Percentiles rank a stretch among this genome's conserved stretches.
Conservation (phyloP, 805 yeast genomes). For the Candida railenensis region DNA sequence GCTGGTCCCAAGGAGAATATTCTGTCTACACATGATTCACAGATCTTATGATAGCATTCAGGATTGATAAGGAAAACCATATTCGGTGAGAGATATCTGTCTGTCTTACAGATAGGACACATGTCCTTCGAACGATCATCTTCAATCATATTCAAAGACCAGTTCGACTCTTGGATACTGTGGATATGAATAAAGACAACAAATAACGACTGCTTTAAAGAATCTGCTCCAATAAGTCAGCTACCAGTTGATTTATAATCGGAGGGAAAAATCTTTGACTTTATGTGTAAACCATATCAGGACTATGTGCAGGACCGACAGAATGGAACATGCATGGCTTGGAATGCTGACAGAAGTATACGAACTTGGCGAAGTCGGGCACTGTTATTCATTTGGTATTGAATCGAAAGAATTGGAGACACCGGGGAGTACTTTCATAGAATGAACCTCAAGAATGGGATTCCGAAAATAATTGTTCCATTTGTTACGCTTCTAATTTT, state of each 20-base stretch:
- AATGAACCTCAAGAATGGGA: not conserved
- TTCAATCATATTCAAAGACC: constrained; percentile 5
- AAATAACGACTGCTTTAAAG: too few relatives aligned
- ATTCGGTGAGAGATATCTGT: constrained; percentile 88
- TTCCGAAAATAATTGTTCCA: constrained; percentile 25
- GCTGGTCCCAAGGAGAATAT: constrained; percentile 94
- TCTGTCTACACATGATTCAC: constrained; percentile 95
- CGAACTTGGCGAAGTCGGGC: too few relatives aligned
- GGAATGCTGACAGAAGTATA: too few relatives aligned
- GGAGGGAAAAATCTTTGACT: not conserved
- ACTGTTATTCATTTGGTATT: too few relatives aligned
- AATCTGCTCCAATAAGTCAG: not conserved
- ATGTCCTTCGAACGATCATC: constrained; percentile 67
- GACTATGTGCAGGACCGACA: not conserved
- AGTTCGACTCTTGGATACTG: too few relatives aligned
- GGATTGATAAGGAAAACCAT: constrained; percentile 91
- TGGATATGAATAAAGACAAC: too few relatives aligned
- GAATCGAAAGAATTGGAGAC: too few relatives aligned
- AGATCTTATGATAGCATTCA: constrained; percentile 96
- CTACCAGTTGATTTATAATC: not conserved
- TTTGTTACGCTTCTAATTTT: constrained; percentile 22
- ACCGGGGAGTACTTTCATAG: too few relatives aligned
- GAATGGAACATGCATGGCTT: too few relatives aligned
- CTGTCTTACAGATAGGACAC: constrained; percentile 98
- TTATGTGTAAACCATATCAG: not conserved